A percentile compares a stretch with the other conserved stretches of the same genome.
Evolutionary conservation across 225 moss, liverwort and hornwort species (phyloP).

Genomic region (Polytrichum commune): DNA sequence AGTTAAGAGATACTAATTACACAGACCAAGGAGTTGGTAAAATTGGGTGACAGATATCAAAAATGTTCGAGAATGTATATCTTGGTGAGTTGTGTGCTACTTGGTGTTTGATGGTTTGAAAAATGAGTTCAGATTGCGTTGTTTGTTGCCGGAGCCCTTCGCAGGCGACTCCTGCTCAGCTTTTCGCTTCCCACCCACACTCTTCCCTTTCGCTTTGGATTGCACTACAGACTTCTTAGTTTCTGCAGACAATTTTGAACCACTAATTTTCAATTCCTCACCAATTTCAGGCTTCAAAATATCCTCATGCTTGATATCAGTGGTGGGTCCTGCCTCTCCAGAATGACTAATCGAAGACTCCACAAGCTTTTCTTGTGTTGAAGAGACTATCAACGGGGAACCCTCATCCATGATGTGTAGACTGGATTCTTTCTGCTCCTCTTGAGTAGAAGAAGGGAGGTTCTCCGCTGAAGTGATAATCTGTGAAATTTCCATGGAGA

Average conservation of each 20-base stretch:
- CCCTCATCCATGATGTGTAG: conserved; percentile 8
- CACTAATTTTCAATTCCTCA: conserved; percentile 2
- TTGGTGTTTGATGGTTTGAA: conserved; percentile 42
- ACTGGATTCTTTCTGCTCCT: conserved; percentile 10
- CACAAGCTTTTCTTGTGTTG: not conserved
- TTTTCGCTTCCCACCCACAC: conserved; percentile 39
- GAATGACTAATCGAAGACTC: not conserved
- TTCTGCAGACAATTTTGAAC: conserved; percentile 13
- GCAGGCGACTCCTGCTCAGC: conserved; percentile 25
- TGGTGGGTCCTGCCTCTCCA: conserved; percentile 3
- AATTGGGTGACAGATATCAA: too few species aligned
- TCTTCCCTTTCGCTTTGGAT: conserved; percentile 24
- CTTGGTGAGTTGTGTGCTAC: conserved; percentile 4
- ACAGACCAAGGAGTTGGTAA: too few species aligned
- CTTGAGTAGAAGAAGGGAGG: not conserved
- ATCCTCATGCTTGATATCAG: conserved; percentile 5
- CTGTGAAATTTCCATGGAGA: not conserved
- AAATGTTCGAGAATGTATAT: too few species aligned
- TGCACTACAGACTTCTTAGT: conserved; percentile 9
- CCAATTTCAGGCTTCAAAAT: conserved; percentile 3
- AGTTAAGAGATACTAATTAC: too few species aligned
- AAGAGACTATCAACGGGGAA: conserved; percentile 4
- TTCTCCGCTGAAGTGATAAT: conserved; percentile 9
- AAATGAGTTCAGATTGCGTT: conserved; percentile 52
- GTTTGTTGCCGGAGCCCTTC: conserved; percentile 31